Evolutionary conservation across 352 stramenopile species (phyloP).

Genomic region (Phytopythium sindhum): DNA sequence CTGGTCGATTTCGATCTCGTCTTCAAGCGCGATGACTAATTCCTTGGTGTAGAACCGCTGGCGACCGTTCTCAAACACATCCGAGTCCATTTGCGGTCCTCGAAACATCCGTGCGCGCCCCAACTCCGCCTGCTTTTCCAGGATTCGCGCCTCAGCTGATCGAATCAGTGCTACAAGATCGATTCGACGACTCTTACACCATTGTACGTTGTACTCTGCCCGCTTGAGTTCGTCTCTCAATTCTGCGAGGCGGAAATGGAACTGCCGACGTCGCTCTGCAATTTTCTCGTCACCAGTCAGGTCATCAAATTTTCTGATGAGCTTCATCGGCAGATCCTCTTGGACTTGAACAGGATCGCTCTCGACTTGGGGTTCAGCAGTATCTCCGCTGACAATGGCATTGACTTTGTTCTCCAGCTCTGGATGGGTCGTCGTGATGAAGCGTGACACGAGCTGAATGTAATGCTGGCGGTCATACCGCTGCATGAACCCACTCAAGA

Average conservation of each 20-base stretch:
- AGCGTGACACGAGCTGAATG: constrained; percentile 58
- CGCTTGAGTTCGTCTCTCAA: constrained; percentile 50
- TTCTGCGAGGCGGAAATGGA: constrained; percentile 72
- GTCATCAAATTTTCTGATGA: constrained; percentile 39
- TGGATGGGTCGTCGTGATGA: constrained; percentile 57
- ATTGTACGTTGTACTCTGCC: constrained; percentile 74
- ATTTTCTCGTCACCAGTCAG: constrained; percentile 49
- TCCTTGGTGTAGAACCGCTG: constrained; percentile 81
- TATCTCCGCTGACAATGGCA: constrained; percentile 33
- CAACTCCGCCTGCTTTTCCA: constrained; percentile 79
- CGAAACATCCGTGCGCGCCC: constrained; percentile 66
- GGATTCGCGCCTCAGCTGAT: constrained; percentile 54
- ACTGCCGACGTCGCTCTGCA: constrained; percentile 56
- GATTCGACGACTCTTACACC: constrained; percentile 63
- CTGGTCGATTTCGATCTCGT: constrained; percentile 83
- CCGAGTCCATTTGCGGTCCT: constrained; percentile 75
- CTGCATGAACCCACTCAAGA: constrained; percentile 82
- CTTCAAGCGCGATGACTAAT: constrained; percentile 62
- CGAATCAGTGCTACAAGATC: constrained; percentile 72
- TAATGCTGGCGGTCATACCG: constrained; percentile 72
- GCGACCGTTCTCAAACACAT: constrained; percentile 64
- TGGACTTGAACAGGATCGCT: not conserved
- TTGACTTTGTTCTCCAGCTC: constrained; percentile 45
- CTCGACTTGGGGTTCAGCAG: not conserved
- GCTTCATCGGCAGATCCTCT: constrained; percentile 6